phyloP scores from a whole-genome alignment of 345 rosid species.

The Acer campestre region DNA sequence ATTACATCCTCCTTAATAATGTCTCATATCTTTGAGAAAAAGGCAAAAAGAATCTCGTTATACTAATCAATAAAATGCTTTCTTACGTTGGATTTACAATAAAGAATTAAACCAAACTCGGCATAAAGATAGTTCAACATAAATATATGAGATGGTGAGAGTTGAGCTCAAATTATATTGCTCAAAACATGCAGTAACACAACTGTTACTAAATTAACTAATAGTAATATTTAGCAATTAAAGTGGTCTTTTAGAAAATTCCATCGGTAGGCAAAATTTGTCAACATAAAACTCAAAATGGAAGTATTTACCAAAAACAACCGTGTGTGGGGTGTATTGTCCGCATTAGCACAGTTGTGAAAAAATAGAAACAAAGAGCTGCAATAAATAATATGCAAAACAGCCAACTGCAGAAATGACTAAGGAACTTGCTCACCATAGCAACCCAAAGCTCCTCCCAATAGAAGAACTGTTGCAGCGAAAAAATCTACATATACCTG shows the following conservation, averaged over 20 bases:
- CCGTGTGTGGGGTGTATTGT: neutral
- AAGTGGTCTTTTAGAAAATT: no score
- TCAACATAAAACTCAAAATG: neutral
- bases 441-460: slow-evolving; percentile 45
- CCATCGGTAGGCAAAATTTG: neutral
- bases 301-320: neutral
- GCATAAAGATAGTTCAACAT: neutral
- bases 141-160: neutral
- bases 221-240: neutral
- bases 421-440: slow-evolving; percentile 32
- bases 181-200: neutral
- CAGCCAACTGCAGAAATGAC: neutral
- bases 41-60: neutral
- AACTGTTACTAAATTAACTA: neutral
- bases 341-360: neutral
- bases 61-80: neutral
- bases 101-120: neutral
- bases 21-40: neutral
- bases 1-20: neutral
- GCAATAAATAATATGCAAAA: slow-evolving; percentile 7
- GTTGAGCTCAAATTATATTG: neutral
- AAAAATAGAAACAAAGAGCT: neutral
- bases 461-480: slow-evolving; percentile 32
- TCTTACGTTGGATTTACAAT: neutral
- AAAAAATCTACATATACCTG: slow-evolving; percentile 36